These are phyloP conservation scores for Rubia occidens DNA, from an alignment of 305 asterid species.

Conservation along the genomic window DNA sequence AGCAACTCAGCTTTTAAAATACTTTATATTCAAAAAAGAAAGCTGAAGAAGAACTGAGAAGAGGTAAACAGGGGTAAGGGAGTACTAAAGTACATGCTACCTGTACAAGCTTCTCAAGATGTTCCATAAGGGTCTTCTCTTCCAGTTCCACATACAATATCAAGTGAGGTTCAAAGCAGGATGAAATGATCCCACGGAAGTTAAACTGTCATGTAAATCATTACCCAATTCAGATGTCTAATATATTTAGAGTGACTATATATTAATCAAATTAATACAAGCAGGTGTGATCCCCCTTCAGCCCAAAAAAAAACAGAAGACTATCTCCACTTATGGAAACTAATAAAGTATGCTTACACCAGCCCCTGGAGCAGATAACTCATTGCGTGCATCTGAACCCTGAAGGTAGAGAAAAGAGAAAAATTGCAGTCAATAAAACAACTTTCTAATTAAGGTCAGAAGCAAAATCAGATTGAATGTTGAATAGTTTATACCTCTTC, in stretches of 20 bases:
- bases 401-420: conserved; percentile 25
- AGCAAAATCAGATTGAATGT: conserved; percentile 20
- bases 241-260: conserved; percentile 13
- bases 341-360: conserved; percentile 51
- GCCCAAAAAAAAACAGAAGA: not conserved
- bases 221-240: not conserved
- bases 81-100: conserved; percentile 28
- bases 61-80: conserved; percentile 6
- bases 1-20: conserved; percentile 18
- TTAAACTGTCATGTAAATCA: conserved; percentile 50
- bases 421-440: conserved; percentile 22
- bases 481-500: conserved; percentile 44
- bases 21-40: not conserved
- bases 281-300: conserved; percentile 1
- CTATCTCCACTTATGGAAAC: not conserved
- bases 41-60: conserved; percentile 9
- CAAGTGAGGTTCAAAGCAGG: conserved; percentile 98
- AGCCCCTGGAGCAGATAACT: conserved; percentile 83
- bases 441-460: conserved; percentile 4
- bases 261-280: not conserved
- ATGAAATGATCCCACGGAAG: conserved; percentile 89
- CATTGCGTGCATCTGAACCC: conserved; percentile 71
- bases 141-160: conserved; percentile 82
- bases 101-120: conserved; percentile 93
- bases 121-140: conserved; percentile 95